phyloP scores from a whole-genome alignment of 169 alveolate genomes.

The Cryptosporidium muris region DNA sequence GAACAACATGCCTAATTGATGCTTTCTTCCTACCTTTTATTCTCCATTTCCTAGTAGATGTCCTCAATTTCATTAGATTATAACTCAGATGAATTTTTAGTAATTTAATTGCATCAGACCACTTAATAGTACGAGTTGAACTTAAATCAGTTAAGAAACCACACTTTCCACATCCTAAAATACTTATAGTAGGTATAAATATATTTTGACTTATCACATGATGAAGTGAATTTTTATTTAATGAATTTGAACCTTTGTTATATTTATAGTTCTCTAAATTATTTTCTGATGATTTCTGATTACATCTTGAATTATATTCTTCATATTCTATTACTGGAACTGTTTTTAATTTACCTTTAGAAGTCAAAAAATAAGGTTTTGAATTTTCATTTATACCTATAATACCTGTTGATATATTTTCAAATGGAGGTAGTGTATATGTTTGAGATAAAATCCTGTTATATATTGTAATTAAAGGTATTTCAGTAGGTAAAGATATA shows the following conservation, averaged over 20 bases:
- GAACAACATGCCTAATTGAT: background rate
- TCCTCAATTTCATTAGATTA: slow-evolving; percentile 21
- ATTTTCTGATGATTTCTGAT: background rate
- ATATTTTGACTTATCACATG: background rate
- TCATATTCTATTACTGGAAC: slow-evolving; percentile 17
- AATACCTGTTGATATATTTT: background rate
- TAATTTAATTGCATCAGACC: slow-evolving; percentile 22
- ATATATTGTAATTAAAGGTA: slow-evolving; percentile 10
- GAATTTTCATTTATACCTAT: background rate
- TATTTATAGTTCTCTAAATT: background rate
- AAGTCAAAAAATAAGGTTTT: slow-evolving; percentile 11
- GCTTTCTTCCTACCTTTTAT: background rate
- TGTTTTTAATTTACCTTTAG: slow-evolving; percentile 49
- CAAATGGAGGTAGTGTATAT: slow-evolving; percentile 40
- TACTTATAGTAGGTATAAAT: slow-evolving; percentile 3
- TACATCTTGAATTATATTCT: background rate
- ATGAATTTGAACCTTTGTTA: background rate
- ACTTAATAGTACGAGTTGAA: slow-evolving; percentile 21
- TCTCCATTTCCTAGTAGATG: background rate
- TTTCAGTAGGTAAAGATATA: slow-evolving; percentile 19
- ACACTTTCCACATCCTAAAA: slow-evolving; percentile 34
- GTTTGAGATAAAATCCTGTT: slow-evolving; percentile 25
- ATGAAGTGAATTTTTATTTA: background rate
- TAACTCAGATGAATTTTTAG: slow-evolving; percentile 11
- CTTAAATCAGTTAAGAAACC: slow-evolving; percentile 29